phyloP scores from a whole-genome alignment of 345 rosid species.

The Erysimum cheiranthoides region DNA sequence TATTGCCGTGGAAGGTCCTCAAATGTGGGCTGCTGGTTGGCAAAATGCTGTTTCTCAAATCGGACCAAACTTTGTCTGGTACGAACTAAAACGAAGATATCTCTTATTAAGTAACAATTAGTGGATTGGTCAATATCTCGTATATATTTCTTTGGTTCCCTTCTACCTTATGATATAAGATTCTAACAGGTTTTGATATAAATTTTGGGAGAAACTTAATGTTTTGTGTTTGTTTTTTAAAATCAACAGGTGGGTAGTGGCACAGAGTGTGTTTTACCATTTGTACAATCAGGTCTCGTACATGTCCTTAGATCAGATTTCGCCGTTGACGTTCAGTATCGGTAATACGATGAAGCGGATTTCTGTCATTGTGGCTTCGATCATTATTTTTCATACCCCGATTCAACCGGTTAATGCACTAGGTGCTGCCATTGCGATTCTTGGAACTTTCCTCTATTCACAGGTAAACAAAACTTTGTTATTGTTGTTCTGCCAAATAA shows the following conservation, averaged over 20 bases:
- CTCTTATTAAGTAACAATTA: background rate
- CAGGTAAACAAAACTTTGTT: conserved; percentile 50
- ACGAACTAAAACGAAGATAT: background rate
- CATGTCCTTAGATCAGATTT: conserved; percentile 84
- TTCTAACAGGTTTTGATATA: background rate
- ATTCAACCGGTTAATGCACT: conserved; percentile 75
- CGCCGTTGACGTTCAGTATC: conserved; percentile 75
- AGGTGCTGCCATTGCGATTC: conserved; percentile 80
- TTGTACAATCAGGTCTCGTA: conserved; percentile 83
- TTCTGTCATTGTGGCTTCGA: conserved; percentile 76
- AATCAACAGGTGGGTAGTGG: conserved; percentile 76
- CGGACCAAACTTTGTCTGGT: conserved; percentile 89
- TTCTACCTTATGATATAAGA: background rate
- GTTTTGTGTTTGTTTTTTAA: background rate
- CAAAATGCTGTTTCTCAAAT: conserved; percentile 72
- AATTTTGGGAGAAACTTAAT: background rate
- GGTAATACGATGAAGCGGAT: conserved; percentile 87
- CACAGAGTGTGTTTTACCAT: conserved; percentile 82
- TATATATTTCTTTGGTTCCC: background rate
- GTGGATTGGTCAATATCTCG: background rate
- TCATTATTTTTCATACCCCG: conserved; percentile 81
- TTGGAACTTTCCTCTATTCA: conserved; percentile 84
- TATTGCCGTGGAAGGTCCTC: conserved; percentile 89
- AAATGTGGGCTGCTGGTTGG: conserved; percentile 96
- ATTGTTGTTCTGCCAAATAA: background rate